A percentile compares a stretch with the other conserved stretches of the same genome.
phyloP scores from a whole-genome alignment of 805 yeast species.

The Suhomyces kilbournensis region DNA sequence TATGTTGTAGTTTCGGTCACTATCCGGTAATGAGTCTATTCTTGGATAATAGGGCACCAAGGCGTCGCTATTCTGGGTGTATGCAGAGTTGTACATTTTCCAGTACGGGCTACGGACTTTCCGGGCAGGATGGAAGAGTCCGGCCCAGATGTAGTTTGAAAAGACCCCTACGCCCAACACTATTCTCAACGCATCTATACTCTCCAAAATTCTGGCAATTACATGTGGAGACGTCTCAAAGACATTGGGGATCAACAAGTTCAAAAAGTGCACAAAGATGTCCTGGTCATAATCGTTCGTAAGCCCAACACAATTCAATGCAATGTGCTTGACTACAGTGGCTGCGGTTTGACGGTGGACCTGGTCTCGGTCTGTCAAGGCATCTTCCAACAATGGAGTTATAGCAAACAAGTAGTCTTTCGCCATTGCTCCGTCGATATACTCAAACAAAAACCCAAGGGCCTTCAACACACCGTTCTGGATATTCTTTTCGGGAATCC shows the following conservation, averaged over 20 bases:
- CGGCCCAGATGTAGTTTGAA: constrained; percentile 78
- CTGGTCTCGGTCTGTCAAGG: constrained; percentile 82
- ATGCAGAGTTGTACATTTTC: constrained; percentile 75
- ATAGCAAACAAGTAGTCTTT: constrained; percentile 79
- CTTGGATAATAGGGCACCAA: constrained; percentile 81
- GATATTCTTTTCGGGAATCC: constrained; percentile 87
- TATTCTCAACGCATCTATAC: constrained; percentile 67
- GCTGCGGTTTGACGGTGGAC: constrained; percentile 97
- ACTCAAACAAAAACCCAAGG: constrained; percentile 86
- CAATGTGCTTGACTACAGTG: constrained; percentile 76
- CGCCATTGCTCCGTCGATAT: constrained; percentile 71
- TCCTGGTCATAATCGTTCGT: constrained; percentile 62
- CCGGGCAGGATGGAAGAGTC: constrained; percentile 89
- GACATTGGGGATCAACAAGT: constrained; percentile 81
- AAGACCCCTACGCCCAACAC: constrained; percentile 76
- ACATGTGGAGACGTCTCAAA: constrained; percentile 97
- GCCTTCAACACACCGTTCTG: constrained; percentile 95
- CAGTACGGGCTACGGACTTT: constrained; percentile 84
- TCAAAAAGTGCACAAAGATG: constrained; percentile 77
- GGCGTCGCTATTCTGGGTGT: constrained; percentile 69
- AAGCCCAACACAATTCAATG: constrained; percentile 70
- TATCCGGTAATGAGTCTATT: constrained; percentile 32
- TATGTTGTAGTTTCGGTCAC: constrained; percentile 26
- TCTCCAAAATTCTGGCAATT: constrained; percentile 74
- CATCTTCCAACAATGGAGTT: constrained; percentile 80